phyloP scores from a whole-genome alignment of 2,329 filamentous ascomycete genomes.

The Sclerotinia subarctica region DNA sequence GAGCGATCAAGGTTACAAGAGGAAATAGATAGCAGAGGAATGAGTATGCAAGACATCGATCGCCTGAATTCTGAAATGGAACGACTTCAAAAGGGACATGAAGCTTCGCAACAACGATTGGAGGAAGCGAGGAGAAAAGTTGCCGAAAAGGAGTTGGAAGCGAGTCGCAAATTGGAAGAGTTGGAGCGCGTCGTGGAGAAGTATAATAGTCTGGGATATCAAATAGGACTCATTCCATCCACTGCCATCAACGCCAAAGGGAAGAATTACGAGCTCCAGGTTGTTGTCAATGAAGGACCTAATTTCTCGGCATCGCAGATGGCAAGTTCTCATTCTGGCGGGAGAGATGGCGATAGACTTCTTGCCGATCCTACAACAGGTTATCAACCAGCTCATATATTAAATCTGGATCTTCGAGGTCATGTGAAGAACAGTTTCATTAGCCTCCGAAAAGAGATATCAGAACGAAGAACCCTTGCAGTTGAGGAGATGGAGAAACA shows the following conservation, averaged over 20 bases:
- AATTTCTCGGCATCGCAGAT: slow-evolving; percentile 69
- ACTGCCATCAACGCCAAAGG: slow-evolving; percentile 84
- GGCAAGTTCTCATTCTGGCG: slow-evolving; percentile 36
- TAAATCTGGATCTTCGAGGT: slow-evolving; percentile 85
- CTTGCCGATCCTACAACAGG: slow-evolving; percentile 79
- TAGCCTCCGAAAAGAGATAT: slow-evolving; percentile 80
- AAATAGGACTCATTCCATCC: slow-evolving; percentile 83
- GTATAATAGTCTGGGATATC: slow-evolving; percentile 93
- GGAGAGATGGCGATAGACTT: slow-evolving; percentile 65
- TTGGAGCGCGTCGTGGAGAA: slow-evolving; percentile 85
- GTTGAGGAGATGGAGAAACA: slow-evolving; percentile 93
- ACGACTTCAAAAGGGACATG: slow-evolving; percentile 83
- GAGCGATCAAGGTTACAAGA: slow-evolving; percentile 78
- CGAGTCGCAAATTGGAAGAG: slow-evolving; percentile 81
- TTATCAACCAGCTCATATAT: slow-evolving; percentile 83
- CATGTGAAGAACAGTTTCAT: slow-evolving; percentile 76
- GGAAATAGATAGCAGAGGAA: slow-evolving; percentile 86
- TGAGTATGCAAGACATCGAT: slow-evolving; percentile 98
- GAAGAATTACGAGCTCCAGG: slow-evolving; percentile 75
- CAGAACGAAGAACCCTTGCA: slow-evolving; percentile 76
- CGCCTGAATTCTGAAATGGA: slow-evolving; percentile 97
- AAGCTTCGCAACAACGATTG: slow-evolving; percentile 69
- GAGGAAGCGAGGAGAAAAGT: slow-evolving; percentile 84
- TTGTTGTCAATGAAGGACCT: slow-evolving; percentile 74
- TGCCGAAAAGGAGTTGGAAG: slow-evolving; percentile 83